phyloP scores from a whole-genome alignment of 2,329 filamentous ascomycete species.

The Sphaerulina populicola region DNA sequence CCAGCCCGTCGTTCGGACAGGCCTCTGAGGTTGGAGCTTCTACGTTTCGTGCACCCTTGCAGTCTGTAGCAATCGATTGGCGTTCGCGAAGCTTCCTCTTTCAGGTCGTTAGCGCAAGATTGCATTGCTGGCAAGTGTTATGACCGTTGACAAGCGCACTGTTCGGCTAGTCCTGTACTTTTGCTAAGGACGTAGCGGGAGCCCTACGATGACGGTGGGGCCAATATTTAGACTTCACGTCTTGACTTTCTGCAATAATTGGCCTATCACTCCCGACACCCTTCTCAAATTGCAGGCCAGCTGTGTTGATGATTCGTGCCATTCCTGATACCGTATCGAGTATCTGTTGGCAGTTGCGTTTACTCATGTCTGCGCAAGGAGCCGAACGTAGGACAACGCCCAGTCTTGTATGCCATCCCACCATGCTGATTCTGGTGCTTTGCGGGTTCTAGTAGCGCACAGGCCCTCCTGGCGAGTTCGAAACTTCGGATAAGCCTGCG shows the following conservation, averaged over 20 bases:
- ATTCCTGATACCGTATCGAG: not conserved
- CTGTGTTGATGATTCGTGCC: not conserved
- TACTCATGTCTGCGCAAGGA: not conserved
- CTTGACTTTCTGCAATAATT: not conserved
- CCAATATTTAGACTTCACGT: conserved; percentile 1
- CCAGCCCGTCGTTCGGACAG: not conserved
- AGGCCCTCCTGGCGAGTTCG: too few relatives aligned
- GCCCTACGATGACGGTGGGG: conserved; percentile 1
- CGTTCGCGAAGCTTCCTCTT: not conserved
- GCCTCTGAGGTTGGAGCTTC: not conserved
- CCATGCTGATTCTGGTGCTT: not conserved
- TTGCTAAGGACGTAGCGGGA: not conserved
- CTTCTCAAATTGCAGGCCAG: not conserved
- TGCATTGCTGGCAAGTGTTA: not conserved
- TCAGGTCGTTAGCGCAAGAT: not conserved
- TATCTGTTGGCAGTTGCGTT: not conserved
- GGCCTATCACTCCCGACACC: not conserved
- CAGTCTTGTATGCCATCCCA: not conserved
- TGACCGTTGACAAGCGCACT: not conserved
- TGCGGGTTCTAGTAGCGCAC: not conserved
- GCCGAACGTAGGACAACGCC: not conserved
- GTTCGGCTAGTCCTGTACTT: not conserved
- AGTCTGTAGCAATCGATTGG: not conserved
- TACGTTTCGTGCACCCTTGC: not conserved
- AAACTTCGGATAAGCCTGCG: too few relatives aligned